Evolutionary conservation across 371 early-diverging fungal genomes (phyloP).

Genomic region (Mucor velutinosus): DNA sequence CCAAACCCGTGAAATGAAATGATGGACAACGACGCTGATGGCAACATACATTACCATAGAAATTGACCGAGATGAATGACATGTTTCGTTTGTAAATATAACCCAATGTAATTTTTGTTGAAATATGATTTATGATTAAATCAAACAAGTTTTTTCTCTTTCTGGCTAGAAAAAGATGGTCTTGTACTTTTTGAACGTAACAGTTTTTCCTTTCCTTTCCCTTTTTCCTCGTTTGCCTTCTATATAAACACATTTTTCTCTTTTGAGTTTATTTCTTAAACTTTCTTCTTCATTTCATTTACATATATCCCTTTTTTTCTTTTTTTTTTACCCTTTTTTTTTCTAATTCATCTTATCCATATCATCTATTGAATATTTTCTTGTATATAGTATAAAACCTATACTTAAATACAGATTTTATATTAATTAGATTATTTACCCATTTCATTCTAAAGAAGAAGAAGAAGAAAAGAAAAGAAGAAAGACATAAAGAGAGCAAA

Average conservation of each 20-base stretch:
- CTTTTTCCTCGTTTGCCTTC: constrained; percentile 2
- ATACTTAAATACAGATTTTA: neutral
- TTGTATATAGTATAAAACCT: constrained; percentile 5
- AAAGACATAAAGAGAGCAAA: neutral
- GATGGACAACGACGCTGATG: neutral
- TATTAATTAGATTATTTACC: constrained; percentile 3
- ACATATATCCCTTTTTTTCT: constrained; percentile 7
- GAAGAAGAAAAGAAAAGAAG: constrained; percentile 2
- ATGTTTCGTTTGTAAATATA: neutral
- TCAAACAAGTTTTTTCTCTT: constrained; percentile 1
- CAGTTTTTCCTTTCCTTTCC: constrained; percentile 5
- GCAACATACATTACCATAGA: neutral
- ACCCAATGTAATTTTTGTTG: neutral
- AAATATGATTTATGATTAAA: neutral
- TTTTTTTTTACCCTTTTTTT: constrained; percentile 15
- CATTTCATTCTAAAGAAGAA: neutral
- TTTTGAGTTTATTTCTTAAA: neutral
- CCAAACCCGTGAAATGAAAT: neutral
- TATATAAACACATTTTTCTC: neutral
- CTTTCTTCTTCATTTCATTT: constrained; percentile 29
- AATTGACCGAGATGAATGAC: neutral
- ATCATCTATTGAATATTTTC: neutral
- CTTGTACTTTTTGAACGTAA: constrained; percentile 7
- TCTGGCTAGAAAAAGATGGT: no score
- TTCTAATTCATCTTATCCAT: constrained; percentile 16